phyloP scores from a whole-genome alignment of 2,329 filamentous ascomycete genomes.

The Botrytis paeoniae region DNA sequence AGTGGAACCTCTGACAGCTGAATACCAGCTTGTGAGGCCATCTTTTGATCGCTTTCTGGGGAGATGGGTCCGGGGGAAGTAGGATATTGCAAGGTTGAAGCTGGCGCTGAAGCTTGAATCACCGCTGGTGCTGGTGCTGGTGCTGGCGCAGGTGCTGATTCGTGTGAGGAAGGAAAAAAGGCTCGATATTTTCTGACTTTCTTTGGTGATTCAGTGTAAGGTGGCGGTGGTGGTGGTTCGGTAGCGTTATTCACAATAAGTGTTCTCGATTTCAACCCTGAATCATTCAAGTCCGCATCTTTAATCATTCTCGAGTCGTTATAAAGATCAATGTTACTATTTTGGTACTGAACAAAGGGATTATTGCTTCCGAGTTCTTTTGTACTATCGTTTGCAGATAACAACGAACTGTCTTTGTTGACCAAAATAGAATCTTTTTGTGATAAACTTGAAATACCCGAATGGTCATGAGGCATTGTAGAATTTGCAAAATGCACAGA shows the following conservation, averaged over 20 bases:
- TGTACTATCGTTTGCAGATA: slow-evolving; percentile 22
- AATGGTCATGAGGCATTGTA: neutral
- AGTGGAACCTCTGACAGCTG: slow-evolving; percentile 58
- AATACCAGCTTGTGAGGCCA: slow-evolving; percentile 61
- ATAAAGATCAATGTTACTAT: slow-evolving; percentile 21
- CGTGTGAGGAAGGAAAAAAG: slow-evolving; percentile 55
- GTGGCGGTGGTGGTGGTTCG: slow-evolving; percentile 30
- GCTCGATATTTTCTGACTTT: slow-evolving; percentile 48
- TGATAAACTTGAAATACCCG: neutral
- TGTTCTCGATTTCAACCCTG: slow-evolving; percentile 12
- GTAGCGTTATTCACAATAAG: slow-evolving; percentile 5
- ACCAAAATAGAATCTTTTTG: slow-evolving; percentile 13
- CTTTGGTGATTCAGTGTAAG: slow-evolving; percentile 34
- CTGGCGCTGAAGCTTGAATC: slow-evolving; percentile 27
- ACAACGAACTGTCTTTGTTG: slow-evolving; percentile 25
- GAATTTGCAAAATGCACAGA: neutral
- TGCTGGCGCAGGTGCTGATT: slow-evolving; percentile 46
- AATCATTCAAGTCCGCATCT: neutral
- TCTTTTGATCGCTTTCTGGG: slow-evolving; percentile 58
- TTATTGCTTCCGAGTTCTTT: slow-evolving; percentile 29
- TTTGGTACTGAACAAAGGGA: slow-evolving; percentile 28
- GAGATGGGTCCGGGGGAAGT: slow-evolving; percentile 61
- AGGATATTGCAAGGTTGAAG: slow-evolving; percentile 52
- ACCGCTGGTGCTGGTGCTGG: slow-evolving; percentile 21
- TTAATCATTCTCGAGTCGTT: slow-evolving; percentile 6